phyloP scores from a whole-genome alignment of 805 yeast species.

The Kazachstania taianensis region DNA sequence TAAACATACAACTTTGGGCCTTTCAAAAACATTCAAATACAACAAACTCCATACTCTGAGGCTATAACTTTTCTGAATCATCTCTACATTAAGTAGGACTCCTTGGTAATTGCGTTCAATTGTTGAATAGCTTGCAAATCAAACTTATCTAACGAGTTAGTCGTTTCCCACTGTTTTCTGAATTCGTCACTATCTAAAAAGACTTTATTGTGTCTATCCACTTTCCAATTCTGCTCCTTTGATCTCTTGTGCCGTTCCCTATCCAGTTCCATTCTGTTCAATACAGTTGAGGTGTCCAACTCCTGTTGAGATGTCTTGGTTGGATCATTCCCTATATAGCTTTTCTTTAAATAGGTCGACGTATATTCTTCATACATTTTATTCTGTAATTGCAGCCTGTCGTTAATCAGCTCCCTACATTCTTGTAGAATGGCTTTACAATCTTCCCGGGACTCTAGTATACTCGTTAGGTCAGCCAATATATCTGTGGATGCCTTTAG shows the following conservation, averaged over 20 bases:
- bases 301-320: not conserved
- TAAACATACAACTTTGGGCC: no score
- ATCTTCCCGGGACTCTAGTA: not conserved
- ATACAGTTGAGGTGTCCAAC: slow-evolving; percentile 39
- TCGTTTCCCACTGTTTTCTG: not conserved
- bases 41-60: no score
- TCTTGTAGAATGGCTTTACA: no score
- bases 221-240: slow-evolving; percentile 74
- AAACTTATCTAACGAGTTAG: slow-evolving; percentile 26
- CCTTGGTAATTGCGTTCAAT: slow-evolving; percentile 42
- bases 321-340: not conserved
- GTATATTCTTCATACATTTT: not conserved
- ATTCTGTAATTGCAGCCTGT: not conserved
- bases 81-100: slow-evolving; percentile 32
- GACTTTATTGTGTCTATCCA: slow-evolving; percentile 11
- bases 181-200: slow-evolving; percentile 24
- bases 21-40: no score
- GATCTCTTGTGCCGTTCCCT: slow-evolving; percentile 81
- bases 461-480: not conserved
- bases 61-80: no score
- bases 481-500: not conserved
- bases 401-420: not conserved
- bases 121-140: slow-evolving; percentile 46
- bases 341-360: not conserved
- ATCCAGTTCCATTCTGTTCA: slow-evolving; percentile 83